Conservation (phyloP, 1,284 basidiomycete genomes). For the Uromyces viciae-fabae region DNA sequence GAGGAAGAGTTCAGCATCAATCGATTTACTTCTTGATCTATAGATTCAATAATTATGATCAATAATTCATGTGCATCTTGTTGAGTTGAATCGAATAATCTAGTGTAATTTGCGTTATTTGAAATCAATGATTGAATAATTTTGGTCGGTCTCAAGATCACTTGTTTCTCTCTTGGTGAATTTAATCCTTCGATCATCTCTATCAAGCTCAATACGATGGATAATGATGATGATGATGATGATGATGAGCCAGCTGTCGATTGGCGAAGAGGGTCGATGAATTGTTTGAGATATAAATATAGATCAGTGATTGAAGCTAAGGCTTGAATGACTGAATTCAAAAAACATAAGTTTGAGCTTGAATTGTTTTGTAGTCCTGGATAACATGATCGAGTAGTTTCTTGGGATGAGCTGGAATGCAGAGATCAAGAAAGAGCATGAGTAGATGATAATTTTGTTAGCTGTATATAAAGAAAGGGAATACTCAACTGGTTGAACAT, state of each 20-base stretch:
- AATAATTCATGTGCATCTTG: slow-evolving; percentile 96
- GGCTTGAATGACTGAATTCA: slow-evolving; percentile 89
- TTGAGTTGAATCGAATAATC: slow-evolving; percentile 80
- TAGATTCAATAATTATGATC: slow-evolving; percentile 76
- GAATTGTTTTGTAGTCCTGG: slow-evolving; percentile 79
- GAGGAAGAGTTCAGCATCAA: slow-evolving; percentile 60
- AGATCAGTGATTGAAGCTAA: slow-evolving; percentile 76
- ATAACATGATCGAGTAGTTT: too few relatives aligned
- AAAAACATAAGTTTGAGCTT: slow-evolving; percentile 90
- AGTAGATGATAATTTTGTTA: too few relatives aligned
- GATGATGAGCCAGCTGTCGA: slow-evolving; percentile 67
- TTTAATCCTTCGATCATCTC: slow-evolving; percentile 51
- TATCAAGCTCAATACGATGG: slow-evolving; percentile 72
- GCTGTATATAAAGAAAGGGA: too few relatives aligned
- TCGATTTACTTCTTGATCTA: slow-evolving; percentile 70
- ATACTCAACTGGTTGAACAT: too few relatives aligned
- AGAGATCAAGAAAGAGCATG: not conserved
- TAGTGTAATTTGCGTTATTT: slow-evolving; percentile 59
- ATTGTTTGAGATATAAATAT: slow-evolving; percentile 67
- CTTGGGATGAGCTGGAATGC: not conserved
- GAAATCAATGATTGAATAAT: slow-evolving; percentile 43
- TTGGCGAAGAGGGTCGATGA: slow-evolving; percentile 57
- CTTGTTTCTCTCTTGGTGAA: slow-evolving; percentile 58
- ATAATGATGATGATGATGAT: slow-evolving; percentile 64
- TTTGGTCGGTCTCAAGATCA: slow-evolving; percentile 58